Base-by-base conservation (phyloP, 257 asterid species). In the Rehmannia glutinosa region DNA sequence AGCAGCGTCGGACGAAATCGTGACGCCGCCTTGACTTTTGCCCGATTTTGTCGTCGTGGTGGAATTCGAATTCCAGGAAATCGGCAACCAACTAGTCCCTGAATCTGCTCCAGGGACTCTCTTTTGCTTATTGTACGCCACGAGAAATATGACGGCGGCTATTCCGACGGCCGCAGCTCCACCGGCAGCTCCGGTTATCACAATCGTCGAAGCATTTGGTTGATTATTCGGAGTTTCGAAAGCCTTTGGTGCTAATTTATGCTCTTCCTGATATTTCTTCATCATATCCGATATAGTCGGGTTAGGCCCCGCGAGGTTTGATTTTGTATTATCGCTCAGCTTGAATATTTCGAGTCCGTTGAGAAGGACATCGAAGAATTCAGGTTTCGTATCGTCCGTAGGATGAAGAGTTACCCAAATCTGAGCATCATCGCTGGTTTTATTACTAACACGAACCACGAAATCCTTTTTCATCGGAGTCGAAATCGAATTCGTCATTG, bases 331-430 rank as follows among this genome's bases (percentile, higher is more conserved):
- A 4, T 83, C 86, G 2, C 82, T 80, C 6, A 90, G 71, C 66
- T 90, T 90, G 81, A 90, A 90, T 21, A 90, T 73, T 67, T 90
- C 97, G 8, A 90, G 32, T 1, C 97, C 97, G 28, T 88, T 90
- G 46, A 90, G 77, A 33, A 88, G 72, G 2, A 77, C 80, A 27
- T 90, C 89, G 2, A 21, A 3, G 13, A 68, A 88, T 58, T 78
- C 71, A 7, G 95, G 43, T 1, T 32, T 51, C 4, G 69, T 71
- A 2, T 41, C 13, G 16, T 49, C 62, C 2, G 78, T 5, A 1
- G 96, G 94, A 15, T 72, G 81, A 8, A 87, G 85, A 0, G 81
- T 66, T 16, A 90, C 75, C 88, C 86, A 78, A 2, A 90, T 65
- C 13, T 58, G 67, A 27, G 68, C 1, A 3, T 45, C 72, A 6